phyloP scores from a whole-genome alignment of 164 flowering plant genomes.

The Brasenia schreberi region DNA sequence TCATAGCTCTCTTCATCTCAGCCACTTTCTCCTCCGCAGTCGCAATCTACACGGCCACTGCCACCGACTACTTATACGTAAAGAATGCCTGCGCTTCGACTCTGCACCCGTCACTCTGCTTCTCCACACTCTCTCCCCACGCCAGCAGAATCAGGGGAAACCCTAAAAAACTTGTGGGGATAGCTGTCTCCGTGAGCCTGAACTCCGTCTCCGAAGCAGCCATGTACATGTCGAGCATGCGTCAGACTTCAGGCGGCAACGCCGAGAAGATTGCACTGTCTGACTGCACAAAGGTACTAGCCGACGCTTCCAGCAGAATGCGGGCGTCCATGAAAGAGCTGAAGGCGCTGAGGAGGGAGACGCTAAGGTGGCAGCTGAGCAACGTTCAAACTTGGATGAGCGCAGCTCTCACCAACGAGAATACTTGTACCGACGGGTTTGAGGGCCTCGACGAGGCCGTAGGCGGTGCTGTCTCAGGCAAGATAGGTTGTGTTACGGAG shows the following conservation, averaged over 20 bases:
- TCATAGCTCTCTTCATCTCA: background rate
- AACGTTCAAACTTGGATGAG: constrained; percentile 99
- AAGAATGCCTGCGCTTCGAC: background rate
- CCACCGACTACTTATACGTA: background rate
- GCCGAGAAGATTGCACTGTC: constrained; percentile 27
- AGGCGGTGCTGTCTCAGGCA: background rate
- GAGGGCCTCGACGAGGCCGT: constrained; percentile 1
- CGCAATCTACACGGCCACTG: constrained; percentile 1
- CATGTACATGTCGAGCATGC: background rate
- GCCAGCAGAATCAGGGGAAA: background rate
- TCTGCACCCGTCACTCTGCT: background rate
- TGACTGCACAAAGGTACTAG: constrained; percentile 50
- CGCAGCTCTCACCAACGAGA: constrained; percentile 68
- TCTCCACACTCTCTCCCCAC: background rate
- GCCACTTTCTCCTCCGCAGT: background rate
- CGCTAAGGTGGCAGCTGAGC: constrained; percentile 44
- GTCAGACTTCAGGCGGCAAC: background rate
- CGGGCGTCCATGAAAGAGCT: constrained; percentile 54
- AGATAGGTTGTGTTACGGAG: background rate
- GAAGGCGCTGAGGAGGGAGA: constrained; percentile 9
- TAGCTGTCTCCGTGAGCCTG: background rate
- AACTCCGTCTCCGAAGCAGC: background rate
- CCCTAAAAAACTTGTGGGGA: background rate
- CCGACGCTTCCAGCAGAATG: constrained; percentile 66
- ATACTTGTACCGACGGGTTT: background rate